Conservation (phyloP, 202 grass and related monocot species). For the Zoysia matrella region DNA sequence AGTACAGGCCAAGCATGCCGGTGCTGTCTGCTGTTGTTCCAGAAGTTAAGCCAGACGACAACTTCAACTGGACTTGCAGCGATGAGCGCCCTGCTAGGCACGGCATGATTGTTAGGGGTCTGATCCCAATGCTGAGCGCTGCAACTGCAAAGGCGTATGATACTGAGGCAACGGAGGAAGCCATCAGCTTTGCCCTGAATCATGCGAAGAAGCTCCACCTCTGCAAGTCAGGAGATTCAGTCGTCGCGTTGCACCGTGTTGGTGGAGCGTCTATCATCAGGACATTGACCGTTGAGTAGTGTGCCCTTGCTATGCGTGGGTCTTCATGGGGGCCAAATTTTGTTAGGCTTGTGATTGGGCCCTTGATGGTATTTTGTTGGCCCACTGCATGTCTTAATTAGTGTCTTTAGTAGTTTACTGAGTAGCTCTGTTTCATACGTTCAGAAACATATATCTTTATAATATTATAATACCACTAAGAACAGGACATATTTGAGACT, state of each 20-base stretch:
- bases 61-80: slow-evolving; percentile 80
- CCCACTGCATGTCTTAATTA: slow-evolving; percentile 7
- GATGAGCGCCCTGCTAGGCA: slow-evolving; percentile 87
- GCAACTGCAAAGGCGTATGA: slow-evolving; percentile 72
- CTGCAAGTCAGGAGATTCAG: slow-evolving; percentile 70
- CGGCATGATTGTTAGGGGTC: slow-evolving; percentile 68
- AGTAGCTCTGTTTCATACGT: slow-evolving; percentile 18
- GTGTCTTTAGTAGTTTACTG: slow-evolving; percentile 28
- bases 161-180: slow-evolving; percentile 76
- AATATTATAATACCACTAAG: no score
- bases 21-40: slow-evolving; percentile 70
- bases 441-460: slow-evolving; percentile 22
- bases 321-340: slow-evolving; percentile 39
- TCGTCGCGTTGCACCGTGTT: slow-evolving; percentile 72
- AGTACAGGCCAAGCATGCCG: slow-evolving; percentile 74
- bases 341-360: slow-evolving; percentile 47
- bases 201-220: slow-evolving; percentile 69
- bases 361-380: slow-evolving; percentile 32
- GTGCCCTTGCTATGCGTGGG: background rate
- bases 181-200: slow-evolving; percentile 56
- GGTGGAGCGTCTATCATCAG: slow-evolving; percentile 65
- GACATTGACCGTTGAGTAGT: slow-evolving; percentile 60
- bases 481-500: no score
- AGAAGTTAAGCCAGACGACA: slow-evolving; percentile 62
- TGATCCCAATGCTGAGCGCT: slow-evolving; percentile 72